A percentile compares a stretch with the other conserved stretches of the same genome.
phyloP scores from a whole-genome alignment of 2,329 filamentous ascomycete genomes.

The Geosmithia flava region DNA sequence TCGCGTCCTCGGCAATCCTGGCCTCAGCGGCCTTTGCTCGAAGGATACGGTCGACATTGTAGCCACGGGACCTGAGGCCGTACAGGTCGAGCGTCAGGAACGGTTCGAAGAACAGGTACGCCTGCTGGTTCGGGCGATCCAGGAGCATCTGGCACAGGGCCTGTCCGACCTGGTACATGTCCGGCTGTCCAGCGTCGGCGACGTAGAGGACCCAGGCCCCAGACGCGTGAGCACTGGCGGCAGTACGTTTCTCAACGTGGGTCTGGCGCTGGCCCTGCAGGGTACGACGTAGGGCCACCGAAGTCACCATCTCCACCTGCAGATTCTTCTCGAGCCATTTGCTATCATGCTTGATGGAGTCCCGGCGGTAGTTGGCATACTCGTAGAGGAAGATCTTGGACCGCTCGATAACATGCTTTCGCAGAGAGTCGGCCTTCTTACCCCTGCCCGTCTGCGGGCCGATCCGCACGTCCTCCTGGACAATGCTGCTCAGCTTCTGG shows the following conservation, averaged over 20 bases:
- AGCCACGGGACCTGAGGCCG: slow-evolving; percentile 74
- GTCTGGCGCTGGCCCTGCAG: slow-evolving; percentile 58
- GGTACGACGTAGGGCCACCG: slow-evolving; percentile 65
- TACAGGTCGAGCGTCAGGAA: slow-evolving; percentile 77
- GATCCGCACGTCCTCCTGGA: slow-evolving; percentile 66
- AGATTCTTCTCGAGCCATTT: slow-evolving; percentile 88
- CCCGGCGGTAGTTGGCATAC: slow-evolving; percentile 53
- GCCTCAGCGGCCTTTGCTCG: slow-evolving; percentile 79
- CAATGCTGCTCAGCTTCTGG: slow-evolving; percentile 59
- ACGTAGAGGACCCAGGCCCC: slow-evolving; percentile 62
- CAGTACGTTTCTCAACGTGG: slow-evolving; percentile 64
- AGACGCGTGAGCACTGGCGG: slow-evolving; percentile 45
- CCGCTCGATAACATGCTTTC: slow-evolving; percentile 75
- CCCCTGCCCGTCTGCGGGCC: slow-evolving; percentile 57
- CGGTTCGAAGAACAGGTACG: slow-evolving; percentile 82
- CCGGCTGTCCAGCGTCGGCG: slow-evolving; percentile 52
- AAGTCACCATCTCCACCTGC: slow-evolving; percentile 63
- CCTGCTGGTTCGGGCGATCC: slow-evolving; percentile 73
- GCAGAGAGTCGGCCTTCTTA: slow-evolving; percentile 53
- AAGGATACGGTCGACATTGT: slow-evolving; percentile 92
- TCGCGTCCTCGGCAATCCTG: slow-evolving; percentile 72
- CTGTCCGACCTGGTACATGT: slow-evolving; percentile 87
- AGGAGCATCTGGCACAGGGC: slow-evolving; percentile 74
- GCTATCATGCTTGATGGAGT: slow-evolving; percentile 73
- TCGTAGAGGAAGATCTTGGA: slow-evolving; percentile 83